phyloP scores from a whole-genome alignment of 495 filamentous ascomycete species.

The Podospora pseudocomata region DNA sequence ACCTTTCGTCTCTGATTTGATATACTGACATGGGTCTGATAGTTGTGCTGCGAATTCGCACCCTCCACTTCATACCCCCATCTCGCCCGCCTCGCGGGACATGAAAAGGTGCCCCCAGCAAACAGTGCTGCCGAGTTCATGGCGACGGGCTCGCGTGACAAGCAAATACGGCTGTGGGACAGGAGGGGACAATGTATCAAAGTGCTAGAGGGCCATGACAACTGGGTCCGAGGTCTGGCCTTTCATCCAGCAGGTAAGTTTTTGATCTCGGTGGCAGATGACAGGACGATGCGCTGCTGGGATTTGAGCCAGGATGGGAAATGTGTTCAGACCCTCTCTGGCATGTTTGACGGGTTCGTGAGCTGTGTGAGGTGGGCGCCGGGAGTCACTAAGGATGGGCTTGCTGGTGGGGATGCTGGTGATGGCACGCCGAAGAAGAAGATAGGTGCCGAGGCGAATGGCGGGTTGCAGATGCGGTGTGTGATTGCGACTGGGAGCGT shows the following conservation, averaged over 20 bases:
- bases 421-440: neutral
- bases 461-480: conserved; percentile 12
- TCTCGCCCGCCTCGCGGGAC: conserved; percentile 69
- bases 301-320: conserved; percentile 86
- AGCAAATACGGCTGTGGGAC: conserved; percentile 86
- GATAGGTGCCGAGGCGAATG: neutral
- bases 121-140: conserved; percentile 78
- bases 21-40: conserved; percentile 38
- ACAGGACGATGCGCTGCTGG: conserved; percentile 89
- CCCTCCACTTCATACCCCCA: conserved; percentile 70
- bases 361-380: conserved; percentile 22
- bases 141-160: conserved; percentile 83
- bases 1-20: neutral
- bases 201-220: conserved; percentile 83
- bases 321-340: conserved; percentile 59
- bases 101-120: conserved; percentile 63
- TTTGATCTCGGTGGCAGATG: conserved; percentile 74
- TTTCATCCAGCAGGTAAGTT: conserved; percentile 94
- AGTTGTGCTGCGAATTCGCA: conserved; percentile 76
- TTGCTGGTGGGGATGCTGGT: neutral
- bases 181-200: conserved; percentile 76
- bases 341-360: conserved; percentile 22
- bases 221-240: conserved; percentile 79
- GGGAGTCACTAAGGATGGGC: conserved; percentile 13
- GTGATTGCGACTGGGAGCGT: conserved; percentile 21